Percentiles rank a stretch among this genome's conserved stretches.
phyloP scores from a whole-genome alignment of 495 filamentous ascomycete species.

The Lasiosphaeria ovina region DNA sequence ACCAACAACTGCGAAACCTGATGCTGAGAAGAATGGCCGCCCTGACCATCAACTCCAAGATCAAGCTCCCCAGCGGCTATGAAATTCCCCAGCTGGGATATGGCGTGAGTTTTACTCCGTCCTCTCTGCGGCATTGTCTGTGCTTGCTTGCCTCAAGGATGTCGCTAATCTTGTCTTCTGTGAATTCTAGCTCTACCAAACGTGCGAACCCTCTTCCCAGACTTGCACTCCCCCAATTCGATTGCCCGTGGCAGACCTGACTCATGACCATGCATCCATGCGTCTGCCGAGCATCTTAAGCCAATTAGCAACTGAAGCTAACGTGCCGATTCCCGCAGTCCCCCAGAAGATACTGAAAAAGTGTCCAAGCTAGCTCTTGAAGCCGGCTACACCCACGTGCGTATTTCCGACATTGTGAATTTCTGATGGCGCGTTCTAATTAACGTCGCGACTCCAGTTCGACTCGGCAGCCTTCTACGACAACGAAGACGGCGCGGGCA shows the following conservation, averaged over 20 bases:
- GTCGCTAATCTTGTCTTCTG: not conserved
- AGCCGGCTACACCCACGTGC: constrained; percentile 69
- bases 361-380: constrained; percentile 62
- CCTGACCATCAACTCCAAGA: constrained; percentile 60
- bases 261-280: not conserved
- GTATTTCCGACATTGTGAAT: constrained; percentile 12
- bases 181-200: constrained; percentile 64
- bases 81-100: constrained; percentile 75
- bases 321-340: constrained; percentile 23
- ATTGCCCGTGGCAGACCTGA: constrained; percentile 29
- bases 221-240: constrained; percentile 35
- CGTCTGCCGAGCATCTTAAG: no score
- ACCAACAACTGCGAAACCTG: no score
- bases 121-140: not conserved
- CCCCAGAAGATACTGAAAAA: constrained; percentile 40
- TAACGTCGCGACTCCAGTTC: constrained; percentile 41
- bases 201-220: constrained; percentile 39
- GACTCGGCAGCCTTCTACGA: constrained; percentile 70
- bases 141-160: no score
- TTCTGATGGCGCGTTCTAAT: not conserved
- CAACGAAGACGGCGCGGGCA: constrained; percentile 66
- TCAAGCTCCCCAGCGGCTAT: constrained; percentile 71
- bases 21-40: constrained; percentile 49
- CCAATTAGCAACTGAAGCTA: not conserved
- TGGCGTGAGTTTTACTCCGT: constrained; percentile 52